A percentile compares a stretch with the other conserved stretches of the same genome.
These are phyloP conservation scores for Candida sojae DNA, from an alignment of 1,139 yeast species.

Conservation along the genomic window DNA sequence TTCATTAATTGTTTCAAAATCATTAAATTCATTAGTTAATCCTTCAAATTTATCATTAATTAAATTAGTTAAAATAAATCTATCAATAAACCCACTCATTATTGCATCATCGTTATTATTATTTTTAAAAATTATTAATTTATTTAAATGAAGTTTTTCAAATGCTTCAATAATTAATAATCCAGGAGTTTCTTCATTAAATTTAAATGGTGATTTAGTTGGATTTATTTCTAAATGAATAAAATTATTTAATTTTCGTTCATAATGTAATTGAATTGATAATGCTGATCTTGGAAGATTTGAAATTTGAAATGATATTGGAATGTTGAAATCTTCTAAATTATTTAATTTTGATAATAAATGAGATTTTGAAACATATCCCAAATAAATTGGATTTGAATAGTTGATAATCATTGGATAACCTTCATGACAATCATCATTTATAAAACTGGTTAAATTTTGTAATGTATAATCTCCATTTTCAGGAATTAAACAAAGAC, in stretches of 20 bases:
- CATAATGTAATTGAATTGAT: conserved; percentile 29
- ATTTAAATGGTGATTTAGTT: conserved; percentile 23
- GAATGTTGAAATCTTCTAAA: conserved; percentile 7
- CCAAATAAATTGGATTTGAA: conserved; percentile 30
- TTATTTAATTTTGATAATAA: conserved; percentile 14
- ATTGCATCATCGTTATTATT: conserved; percentile 12
- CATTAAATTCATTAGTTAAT: conserved; percentile 19
- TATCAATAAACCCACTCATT: conserved; percentile 43
- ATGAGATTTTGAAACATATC: conserved; percentile 33
- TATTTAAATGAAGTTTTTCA: conserved; percentile 43
- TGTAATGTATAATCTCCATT: conserved; percentile 21
- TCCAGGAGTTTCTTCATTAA: conserved; percentile 38
- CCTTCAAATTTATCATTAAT: conserved; percentile 31
- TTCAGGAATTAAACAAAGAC: conserved; percentile 32
- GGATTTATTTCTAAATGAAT: conserved; percentile 19
- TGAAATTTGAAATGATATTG: conserved; percentile 27
- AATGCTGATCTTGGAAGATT: conserved; percentile 20
- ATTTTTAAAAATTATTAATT: conserved; percentile 27
- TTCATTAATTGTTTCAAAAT: conserved; percentile 12
- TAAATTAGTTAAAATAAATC: conserved; percentile 36
- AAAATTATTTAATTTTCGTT: conserved; percentile 17
- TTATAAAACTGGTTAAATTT: conserved; percentile 21
- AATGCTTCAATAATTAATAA: conserved; percentile 39
- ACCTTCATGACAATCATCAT: conserved; percentile 44
- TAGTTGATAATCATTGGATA: conserved; percentile 38